A percentile compares a stretch with the other conserved stretches of the same genome.
These are phyloP conservation scores for Rosa persica DNA, from an alignment of 306 rosid species.

Conservation along the genomic window DNA sequence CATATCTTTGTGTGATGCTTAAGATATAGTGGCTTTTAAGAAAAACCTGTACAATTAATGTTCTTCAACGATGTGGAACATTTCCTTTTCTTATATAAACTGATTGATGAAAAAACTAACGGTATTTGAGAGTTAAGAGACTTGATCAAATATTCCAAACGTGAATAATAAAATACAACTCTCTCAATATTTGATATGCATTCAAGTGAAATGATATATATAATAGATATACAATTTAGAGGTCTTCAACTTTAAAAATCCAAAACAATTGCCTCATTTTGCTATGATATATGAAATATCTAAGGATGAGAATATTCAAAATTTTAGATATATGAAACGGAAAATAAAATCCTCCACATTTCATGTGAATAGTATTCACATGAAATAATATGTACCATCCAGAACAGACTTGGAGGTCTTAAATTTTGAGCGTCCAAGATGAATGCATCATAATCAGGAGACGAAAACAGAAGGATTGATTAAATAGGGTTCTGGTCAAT, in stretches of 20 bases:
- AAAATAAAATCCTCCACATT: too few species aligned
- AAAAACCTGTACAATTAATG: conserved; percentile 11
- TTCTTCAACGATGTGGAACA: not conserved
- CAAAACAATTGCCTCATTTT: not conserved
- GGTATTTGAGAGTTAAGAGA: not conserved
- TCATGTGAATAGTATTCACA: too few species aligned
- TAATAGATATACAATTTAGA: not conserved
- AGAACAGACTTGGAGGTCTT: too few species aligned
- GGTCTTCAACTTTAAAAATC: not conserved
- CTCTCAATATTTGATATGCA: not conserved
- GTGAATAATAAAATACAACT: not conserved
- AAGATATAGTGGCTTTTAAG: conserved; percentile 27
- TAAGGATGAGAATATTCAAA: not conserved
- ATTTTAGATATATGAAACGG: too few species aligned
- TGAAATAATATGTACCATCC: too few species aligned
- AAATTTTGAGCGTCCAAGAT: not conserved
- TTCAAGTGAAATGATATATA: not conserved
- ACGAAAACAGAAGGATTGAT: not conserved
- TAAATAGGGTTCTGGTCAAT: not conserved
- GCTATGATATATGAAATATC: not conserved
- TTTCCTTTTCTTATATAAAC: not conserved
- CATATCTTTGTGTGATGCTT: conserved; percentile 30
- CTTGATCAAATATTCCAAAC: not conserved
- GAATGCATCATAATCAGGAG: not conserved
- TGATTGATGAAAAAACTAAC: not conserved